Evolutionary conservation across 2,329 filamentous ascomycete genomes (phyloP), one percentile per base, ranked within the genome.

Genomic region (Aspergillus tamarii): DNA sequence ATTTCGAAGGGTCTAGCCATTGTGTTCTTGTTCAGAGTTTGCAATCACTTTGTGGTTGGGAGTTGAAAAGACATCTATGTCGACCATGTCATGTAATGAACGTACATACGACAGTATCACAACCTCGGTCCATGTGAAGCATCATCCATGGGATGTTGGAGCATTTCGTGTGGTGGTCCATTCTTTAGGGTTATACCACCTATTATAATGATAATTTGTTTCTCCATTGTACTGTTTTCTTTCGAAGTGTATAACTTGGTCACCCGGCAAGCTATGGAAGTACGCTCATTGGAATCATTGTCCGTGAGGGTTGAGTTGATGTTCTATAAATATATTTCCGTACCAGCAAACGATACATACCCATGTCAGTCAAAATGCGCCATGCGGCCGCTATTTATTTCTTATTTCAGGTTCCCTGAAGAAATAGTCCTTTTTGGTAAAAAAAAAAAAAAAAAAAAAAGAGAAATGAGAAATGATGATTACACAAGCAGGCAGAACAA

Each of bases 1-100:
- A 88, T 84, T 19, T 76, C 80, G 73, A 83, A 88, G 6, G 81
- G 77, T 32, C 39, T 58, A 1, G 58, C 50, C 61, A 62, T 62
- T 21, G n/a, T 59, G 48, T n/a, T 52, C 19, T 30, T 12, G 26
- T 26, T 14, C 30, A n/a, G 19, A 32, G 28, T 32, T 32, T 52
- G 16, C 48, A 52, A 52, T 52, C 39, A 52, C 19, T 30, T 32
- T 52, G 10, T n/a, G 2, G 9, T 21, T 19, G 48, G 34, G 48
- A 52, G 19, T 32, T n/a, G 12, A 28, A 12, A 46, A 19, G 30
- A 34, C 28, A 23, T 28, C 11, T 12, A 52, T 21, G 48, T 52
- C 28, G 11, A 16, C 10, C 10, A 34, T 43, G 19, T 19, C 39
- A 52, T 34, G n/a, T 52, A 14, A 52, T 21, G 28, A 19, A 26